Evolutionary conservation across 2,329 filamentous ascomycete species (phyloP).

Genomic region (Penicillium sclerotiorum): DNA sequence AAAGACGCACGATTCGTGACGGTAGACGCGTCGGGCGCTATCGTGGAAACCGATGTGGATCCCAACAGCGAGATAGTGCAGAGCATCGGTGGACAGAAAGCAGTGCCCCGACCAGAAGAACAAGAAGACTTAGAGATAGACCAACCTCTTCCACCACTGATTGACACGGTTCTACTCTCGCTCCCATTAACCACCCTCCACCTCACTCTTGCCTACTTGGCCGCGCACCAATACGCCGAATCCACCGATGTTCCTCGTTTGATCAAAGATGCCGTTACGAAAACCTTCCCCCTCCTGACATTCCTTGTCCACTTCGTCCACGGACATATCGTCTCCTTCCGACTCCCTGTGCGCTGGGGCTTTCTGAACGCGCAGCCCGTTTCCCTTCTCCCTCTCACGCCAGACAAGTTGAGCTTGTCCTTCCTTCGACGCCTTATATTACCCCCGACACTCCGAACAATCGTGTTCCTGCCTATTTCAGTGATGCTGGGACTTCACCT

Average conservation of each 20-base stretch:
- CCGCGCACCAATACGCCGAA: slow-evolving; percentile 51
- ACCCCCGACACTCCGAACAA: slow-evolving; percentile 35
- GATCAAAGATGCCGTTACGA: slow-evolving; percentile 38
- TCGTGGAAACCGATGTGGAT: slow-evolving; percentile 21
- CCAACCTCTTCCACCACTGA: slow-evolving; percentile 37
- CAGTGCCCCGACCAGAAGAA: background rate
- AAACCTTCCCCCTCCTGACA: slow-evolving; percentile 47
- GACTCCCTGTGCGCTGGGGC: slow-evolving; percentile 8
- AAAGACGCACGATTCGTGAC: slow-evolving; percentile 37
- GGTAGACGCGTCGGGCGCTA: slow-evolving; percentile 31
- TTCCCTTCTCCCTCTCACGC: slow-evolving; percentile 30
- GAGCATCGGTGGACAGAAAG: slow-evolving; percentile 7
- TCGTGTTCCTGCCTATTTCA: slow-evolving; percentile 38
- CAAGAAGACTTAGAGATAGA: slow-evolving; percentile 20
- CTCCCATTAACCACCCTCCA: slow-evolving; percentile 47
- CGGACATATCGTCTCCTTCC: slow-evolving; percentile 45
- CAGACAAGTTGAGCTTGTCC: slow-evolving; percentile 27
- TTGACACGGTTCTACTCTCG: slow-evolving; percentile 49
- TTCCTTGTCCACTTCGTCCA: slow-evolving; percentile 49
- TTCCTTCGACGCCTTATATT: slow-evolving; percentile 36
- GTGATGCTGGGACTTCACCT: slow-evolving; percentile 70
- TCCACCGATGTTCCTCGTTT: slow-evolving; percentile 35
- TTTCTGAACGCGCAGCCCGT: slow-evolving; percentile 15
- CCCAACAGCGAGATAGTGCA: slow-evolving; percentile 15
- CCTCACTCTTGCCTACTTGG: slow-evolving; percentile 49